Conservation (phyloP, 768 basidiomycete species). For the Collybia nuda region DNA sequence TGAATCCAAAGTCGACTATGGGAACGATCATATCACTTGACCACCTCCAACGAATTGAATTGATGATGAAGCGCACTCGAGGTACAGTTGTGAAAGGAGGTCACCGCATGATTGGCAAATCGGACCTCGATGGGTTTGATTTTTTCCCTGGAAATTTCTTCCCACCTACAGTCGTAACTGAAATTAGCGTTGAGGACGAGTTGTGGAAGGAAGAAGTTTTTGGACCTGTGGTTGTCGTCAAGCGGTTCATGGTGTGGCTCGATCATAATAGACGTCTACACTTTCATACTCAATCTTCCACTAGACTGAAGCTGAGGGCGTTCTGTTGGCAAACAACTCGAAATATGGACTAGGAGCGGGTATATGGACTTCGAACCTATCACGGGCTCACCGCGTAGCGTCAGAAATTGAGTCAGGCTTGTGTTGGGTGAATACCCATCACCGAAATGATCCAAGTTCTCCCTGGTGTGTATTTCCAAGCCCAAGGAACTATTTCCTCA, state of each 20-base stretch:
- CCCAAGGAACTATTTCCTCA: not conserved
- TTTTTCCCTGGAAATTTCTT: slow-evolving; percentile 75
- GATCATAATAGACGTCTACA: not conserved
- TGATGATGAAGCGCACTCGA: slow-evolving; percentile 45
- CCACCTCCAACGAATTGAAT: slow-evolving; percentile 66
- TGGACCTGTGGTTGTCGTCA: slow-evolving; percentile 80
- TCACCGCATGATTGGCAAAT: slow-evolving; percentile 57
- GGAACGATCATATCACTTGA: slow-evolving; percentile 72
- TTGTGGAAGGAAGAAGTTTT: slow-evolving; percentile 86
- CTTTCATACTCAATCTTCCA: not conserved
- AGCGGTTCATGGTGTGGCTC: slow-evolving; percentile 33
- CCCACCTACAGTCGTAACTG: slow-evolving; percentile 73
- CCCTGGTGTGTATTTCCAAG: slow-evolving; percentile 61
- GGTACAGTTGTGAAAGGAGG: slow-evolving; percentile 66
- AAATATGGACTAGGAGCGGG: slow-evolving; percentile 83
- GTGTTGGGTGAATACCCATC: slow-evolving; percentile 89
- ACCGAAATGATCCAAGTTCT: slow-evolving; percentile 86
- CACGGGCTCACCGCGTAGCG: slow-evolving; percentile 74
- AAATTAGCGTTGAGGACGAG: slow-evolving; percentile 55
- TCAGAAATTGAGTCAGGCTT: slow-evolving; percentile 70
- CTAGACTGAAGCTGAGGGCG: slow-evolving; percentile 64
- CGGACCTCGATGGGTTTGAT: slow-evolving; percentile 68
- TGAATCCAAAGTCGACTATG: slow-evolving; percentile 72
- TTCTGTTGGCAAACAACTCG: slow-evolving; percentile 69
- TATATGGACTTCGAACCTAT: slow-evolving; percentile 76